Evolutionary conservation across 78 protist genomes (phyloP), one percentile per base, ranked within the genome.

Genomic region (Isochrysis galbana): DNA sequence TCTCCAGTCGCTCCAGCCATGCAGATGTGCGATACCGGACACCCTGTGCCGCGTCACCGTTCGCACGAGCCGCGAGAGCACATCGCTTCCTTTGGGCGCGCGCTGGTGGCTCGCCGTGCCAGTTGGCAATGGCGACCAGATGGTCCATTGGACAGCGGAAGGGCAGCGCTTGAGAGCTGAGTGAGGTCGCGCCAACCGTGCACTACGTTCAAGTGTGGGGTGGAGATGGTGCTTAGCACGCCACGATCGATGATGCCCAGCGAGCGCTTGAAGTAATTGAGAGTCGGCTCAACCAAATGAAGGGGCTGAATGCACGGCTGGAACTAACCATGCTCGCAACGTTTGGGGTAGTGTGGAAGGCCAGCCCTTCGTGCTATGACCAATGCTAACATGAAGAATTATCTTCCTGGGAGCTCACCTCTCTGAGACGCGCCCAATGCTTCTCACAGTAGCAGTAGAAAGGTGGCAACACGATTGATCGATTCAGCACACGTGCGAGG

Each of bases 71-170:
- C 36, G 84, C 34, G 17, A 36, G 46, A 22, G 14, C 84, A 46
- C 84, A 77, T 17, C 84, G 47, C 4, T 7, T 3, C 3, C 47
- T 41, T 4, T 23, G 47, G n/a, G 0, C 29, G 84, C 84, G 84
- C 46, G 3, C 29, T n/a, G 2, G 34, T 5, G 5, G 0, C 34
- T 36, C 23, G 46, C 84, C 84, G 46, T 77, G 84, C 84, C 84
- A 77, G 46, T 29, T 14, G 23, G 29, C 84, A 29, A 77, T 77
- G n/a, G 44, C 29, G 14, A 77, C 19, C 19, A 77, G 19, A 46
- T 77, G 84, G 84, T 77, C 84, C 84, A 77, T 77, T 17, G 84
- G 84, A 17, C 84, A 77, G 2, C 21, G 44, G 46, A 77, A 77
- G 25, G 84, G 84, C 44, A 77, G 46, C 2, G 84, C 48, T 46